Evolutionary conservation across 1,284 basidiomycete species (phyloP), one percentile per base, ranked within the genome.

Genomic region (Afroboletus lepidellus): DNA sequence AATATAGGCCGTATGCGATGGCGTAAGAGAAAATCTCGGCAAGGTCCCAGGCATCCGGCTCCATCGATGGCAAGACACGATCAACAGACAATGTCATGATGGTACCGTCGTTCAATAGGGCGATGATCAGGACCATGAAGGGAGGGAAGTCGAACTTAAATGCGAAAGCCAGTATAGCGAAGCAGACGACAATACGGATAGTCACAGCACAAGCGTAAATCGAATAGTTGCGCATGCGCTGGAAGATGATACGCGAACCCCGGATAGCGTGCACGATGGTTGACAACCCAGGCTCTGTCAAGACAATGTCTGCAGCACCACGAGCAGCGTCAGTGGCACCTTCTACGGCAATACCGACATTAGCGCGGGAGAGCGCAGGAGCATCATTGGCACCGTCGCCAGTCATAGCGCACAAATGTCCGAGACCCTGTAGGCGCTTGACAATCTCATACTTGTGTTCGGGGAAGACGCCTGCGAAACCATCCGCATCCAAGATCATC

Each of bases 81-180:
- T 98, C 95, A 56, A 98, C 90, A 27, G 94, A 97, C 60, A 98
- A 82, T 12, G 95, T 98, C 94, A 98, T 98, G 82, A 98, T 96
- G 62, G 95, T 97, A 74, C 95, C 95, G 71, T 98, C 95, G 75
- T 98, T 98, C 63, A 98, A 79, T 48, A 98, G 81, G 56, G 95
- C 94, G 62, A 98, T 96, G 74, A 98, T 92, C 72, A 98, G 89
- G 60, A 98, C 87, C 95, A 98, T 98, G 86, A 98, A 98, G 16
- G 95, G 94, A 65, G 95, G 95, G 92, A 98, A 98, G 75, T 96
- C 90, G 74, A 94, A 94, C 79, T 90, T 86, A 87, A 94, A 98
- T 54, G 88, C 89, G 71, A 98, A 98, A 48, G 92, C 90, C 69
- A 98, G 83, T 75, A 98, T 86, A 62, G 94, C 85, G 77, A 98